A percentile compares a stretch with the other conserved stretches of the same genome.
These are phyloP conservation scores for Saprolegnia parasitica DNA, from an alignment of 352 stramenopile species.

Conservation along the genomic window DNA sequence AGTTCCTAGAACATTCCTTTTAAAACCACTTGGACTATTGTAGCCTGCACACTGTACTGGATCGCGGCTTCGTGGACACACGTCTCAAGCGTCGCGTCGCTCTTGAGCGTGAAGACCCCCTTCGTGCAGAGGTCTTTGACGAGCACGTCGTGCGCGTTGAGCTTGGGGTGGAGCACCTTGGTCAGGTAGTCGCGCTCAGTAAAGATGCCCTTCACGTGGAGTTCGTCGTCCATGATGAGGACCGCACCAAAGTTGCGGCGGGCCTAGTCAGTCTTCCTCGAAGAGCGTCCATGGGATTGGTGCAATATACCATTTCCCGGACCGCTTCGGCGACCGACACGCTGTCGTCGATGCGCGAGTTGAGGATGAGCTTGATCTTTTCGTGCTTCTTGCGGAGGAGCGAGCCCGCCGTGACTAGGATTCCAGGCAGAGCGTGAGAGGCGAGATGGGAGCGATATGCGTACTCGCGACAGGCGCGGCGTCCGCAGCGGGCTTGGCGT, in stretches of 20 bases:
- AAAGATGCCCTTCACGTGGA: constrained; percentile 78
- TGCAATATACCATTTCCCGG: constrained; percentile 45
- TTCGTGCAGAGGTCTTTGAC: constrained; percentile 61
- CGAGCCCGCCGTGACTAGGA: constrained; percentile 51
- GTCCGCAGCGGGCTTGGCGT: not conserved
- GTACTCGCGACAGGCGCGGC: not conserved
- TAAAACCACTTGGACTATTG: not conserved
- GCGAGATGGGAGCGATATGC: not conserved
- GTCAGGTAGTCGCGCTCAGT: constrained; percentile 81
- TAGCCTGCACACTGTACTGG: constrained; percentile 26
- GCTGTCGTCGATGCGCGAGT: constrained; percentile 75
- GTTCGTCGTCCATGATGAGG: constrained; percentile 77
- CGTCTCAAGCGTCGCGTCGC: constrained; percentile 73
- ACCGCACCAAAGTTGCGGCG: constrained; percentile 77
- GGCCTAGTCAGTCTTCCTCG: constrained; percentile 27
- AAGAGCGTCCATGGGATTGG: not conserved
- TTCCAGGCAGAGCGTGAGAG: not conserved
- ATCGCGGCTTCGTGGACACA: constrained; percentile 66
- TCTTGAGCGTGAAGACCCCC: constrained; percentile 54
- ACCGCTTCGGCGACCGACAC: constrained; percentile 68
- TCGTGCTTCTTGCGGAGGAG: constrained; percentile 83
- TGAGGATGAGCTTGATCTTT: constrained; percentile 73
- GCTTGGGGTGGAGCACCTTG: constrained; percentile 68
- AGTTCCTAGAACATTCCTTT: constrained; percentile 34
- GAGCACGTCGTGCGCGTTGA: constrained; percentile 50